These are phyloP conservation scores for Spizellomyces punctatus DNA, from an alignment of 192 early-diverging fungal genomes.

Conservation along the genomic window DNA sequence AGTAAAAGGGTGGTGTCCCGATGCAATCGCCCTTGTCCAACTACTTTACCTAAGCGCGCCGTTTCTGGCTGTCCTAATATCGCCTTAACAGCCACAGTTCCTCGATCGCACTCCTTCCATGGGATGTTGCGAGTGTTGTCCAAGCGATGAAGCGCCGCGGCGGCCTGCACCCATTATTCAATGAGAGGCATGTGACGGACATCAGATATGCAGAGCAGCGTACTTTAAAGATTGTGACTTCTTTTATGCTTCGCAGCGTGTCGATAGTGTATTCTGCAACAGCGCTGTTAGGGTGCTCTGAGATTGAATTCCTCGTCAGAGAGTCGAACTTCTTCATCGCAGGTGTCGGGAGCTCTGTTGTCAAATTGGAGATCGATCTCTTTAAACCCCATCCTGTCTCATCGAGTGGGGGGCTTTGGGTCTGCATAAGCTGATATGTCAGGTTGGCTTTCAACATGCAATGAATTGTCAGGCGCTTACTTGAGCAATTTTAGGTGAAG, in stretches of 20 bases:
- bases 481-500: too few species aligned
- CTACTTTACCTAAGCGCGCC: conserved; percentile 16
- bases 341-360: too few species aligned
- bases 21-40: neutral
- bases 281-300: too few species aligned
- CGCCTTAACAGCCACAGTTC: conserved; percentile 21
- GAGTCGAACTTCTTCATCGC: too few species aligned
- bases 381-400: too few species aligned
- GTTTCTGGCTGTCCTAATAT: neutral
- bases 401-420: too few species aligned
- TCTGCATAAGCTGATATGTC: too few species aligned
- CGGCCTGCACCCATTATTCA: conserved; percentile 8
- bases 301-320: too few species aligned
- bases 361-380: too few species aligned
- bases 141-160: conserved; percentile 9
- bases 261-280: too few species aligned
- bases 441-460: too few species aligned
- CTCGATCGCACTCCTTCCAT: conserved; percentile 21
- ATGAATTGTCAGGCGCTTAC: too few species aligned
- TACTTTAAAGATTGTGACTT: neutral
- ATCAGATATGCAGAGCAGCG: neutral
- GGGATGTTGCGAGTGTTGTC: neutral
- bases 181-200: neutral
- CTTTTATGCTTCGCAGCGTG: neutral
- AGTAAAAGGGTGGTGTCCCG: neutral